Evolutionary conservation across 129 eudicot species (phyloP).

Genomic region (Centrapalus pauciflorus): DNA sequence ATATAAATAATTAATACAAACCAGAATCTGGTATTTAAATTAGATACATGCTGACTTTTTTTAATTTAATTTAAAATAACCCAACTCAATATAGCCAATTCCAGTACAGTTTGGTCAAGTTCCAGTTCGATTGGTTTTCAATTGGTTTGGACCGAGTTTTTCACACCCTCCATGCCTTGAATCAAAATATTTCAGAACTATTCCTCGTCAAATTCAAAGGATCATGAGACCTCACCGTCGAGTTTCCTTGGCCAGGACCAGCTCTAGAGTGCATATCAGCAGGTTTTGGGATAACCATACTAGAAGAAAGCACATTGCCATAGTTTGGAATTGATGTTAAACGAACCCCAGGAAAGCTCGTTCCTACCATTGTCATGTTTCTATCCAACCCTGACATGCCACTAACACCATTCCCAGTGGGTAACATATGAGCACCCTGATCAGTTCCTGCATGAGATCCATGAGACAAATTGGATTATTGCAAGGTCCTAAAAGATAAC

Average conservation of each 20-base stretch:
- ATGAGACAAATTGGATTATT: constrained; percentile 35
- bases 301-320: constrained; percentile 37
- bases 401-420: constrained; percentile 44
- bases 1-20: too few relatives aligned
- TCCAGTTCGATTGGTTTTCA: too few relatives aligned
- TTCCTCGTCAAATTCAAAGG: constrained; percentile 46
- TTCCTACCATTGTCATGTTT: constrained; percentile 42
- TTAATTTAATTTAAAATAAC: too few relatives aligned
- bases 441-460: constrained; percentile 46
- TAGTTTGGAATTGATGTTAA: constrained; percentile 44
- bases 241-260: constrained; percentile 51
- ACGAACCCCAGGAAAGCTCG: constrained; percentile 47
- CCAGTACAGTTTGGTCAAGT: too few relatives aligned
- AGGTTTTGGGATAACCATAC: constrained; percentile 28
- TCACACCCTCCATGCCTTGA: too few relatives aligned
- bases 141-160: too few relatives aligned
- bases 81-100: too few relatives aligned
- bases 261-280: constrained; percentile 39
- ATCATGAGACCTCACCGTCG: constrained; percentile 44
- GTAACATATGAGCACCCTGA: constrained; percentile 43
- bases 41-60: too few relatives aligned
- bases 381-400: constrained; percentile 35
- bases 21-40: too few relatives aligned
- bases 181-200: too few relatives aligned
- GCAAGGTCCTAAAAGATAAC: constrained; percentile 43